Conservation (phyloP, 495 filamentous ascomycete genomes). For the Astrothelium subdiscretum region DNA sequence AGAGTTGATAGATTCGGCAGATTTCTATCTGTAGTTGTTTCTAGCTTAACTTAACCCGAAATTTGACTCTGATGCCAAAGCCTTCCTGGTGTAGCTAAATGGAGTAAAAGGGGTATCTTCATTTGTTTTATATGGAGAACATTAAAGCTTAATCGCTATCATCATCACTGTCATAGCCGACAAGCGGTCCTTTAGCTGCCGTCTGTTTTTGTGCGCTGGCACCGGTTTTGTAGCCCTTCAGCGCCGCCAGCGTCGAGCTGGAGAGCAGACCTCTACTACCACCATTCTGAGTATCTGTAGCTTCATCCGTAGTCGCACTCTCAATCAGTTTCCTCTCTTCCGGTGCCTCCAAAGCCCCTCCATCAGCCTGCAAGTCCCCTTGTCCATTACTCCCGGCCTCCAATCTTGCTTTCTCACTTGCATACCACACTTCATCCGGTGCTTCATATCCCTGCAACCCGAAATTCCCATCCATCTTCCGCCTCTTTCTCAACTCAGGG, state of each 20-base stretch:
- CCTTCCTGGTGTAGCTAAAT: not conserved
- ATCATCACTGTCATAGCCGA: conserved; percentile 85
- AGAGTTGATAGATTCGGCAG: too few relatives aligned
- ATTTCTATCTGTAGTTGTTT: too few relatives aligned
- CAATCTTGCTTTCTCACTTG: conserved; percentile 35
- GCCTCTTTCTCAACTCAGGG: conserved; percentile 70
- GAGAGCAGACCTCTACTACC: conserved; percentile 63
- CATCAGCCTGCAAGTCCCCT: too few relatives aligned
- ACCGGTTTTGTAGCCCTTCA: conserved; percentile 37
- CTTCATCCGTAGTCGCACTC: conserved; percentile 6
- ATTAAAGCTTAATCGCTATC: conserved; percentile 40
- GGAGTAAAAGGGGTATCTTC: not conserved
- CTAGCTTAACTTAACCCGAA: too few relatives aligned
- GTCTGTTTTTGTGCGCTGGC: conserved; percentile 32
- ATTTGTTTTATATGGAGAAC: not conserved
- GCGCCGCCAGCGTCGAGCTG: conserved; percentile 60
- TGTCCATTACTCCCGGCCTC: conserved; percentile 25
- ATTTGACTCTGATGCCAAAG: too few relatives aligned
- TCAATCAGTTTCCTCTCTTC: conserved; percentile 32
- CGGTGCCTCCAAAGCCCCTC: conserved; percentile 29
- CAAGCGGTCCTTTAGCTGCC: conserved; percentile 59
- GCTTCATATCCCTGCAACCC: conserved; percentile 87
- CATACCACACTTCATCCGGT: conserved; percentile 90
- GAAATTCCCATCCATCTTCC: conserved; percentile 83
- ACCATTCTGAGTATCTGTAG: conserved; percentile 8